Percentiles rank a stretch among this genome's conserved stretches.
Evolutionary conservation across 805 yeast species (phyloP).

Genomic region (Myxozyma nipponensis): DNA sequence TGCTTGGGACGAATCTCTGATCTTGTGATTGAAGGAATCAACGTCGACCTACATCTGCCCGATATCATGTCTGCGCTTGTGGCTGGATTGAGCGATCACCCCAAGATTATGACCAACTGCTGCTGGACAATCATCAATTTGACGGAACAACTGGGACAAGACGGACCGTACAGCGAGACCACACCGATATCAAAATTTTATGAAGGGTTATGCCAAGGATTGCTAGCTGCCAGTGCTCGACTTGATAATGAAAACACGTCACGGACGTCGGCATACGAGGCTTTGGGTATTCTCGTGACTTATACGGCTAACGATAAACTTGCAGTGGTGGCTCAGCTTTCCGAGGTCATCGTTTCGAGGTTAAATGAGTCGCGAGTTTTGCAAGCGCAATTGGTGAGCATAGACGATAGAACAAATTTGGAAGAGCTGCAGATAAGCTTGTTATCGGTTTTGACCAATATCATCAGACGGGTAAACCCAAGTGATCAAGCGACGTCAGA

Average conservation of each 20-base stretch:
- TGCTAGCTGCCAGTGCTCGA: slow-evolving; percentile 65
- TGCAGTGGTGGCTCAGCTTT: slow-evolving; percentile 65
- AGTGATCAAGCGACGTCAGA: slow-evolving; percentile 68
- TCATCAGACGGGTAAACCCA: slow-evolving; percentile 65
- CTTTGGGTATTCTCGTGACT: slow-evolving; percentile 75
- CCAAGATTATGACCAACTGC: slow-evolving; percentile 92
- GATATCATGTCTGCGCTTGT: slow-evolving; percentile 67
- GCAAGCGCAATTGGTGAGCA: slow-evolving; percentile 54
- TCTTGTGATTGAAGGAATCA: slow-evolving; percentile 71
- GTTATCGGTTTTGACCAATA: slow-evolving; percentile 72
- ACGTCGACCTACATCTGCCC: slow-evolving; percentile 61
- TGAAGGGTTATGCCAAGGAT: slow-evolving; percentile 60
- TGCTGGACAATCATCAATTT: slow-evolving; percentile 96
- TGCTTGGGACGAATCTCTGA: slow-evolving; percentile 96
- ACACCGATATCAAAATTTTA: slow-evolving; percentile 74
- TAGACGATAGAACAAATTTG: slow-evolving; percentile 71
- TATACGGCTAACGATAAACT: slow-evolving; percentile 69
- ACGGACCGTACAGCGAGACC: slow-evolving; percentile 46
- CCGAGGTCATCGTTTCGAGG: slow-evolving; percentile 67
- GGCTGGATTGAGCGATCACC: slow-evolving; percentile 82
- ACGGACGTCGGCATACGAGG: slow-evolving; percentile 96
- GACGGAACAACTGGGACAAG: slow-evolving; percentile 68
- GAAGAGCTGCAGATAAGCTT: slow-evolving; percentile 81
- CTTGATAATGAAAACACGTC: slow-evolving; percentile 80
- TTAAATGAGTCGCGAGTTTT: slow-evolving; percentile 63